Conservation (phyloP, 768 basidiomycete species). For the Tremella fuciformis region DNA sequence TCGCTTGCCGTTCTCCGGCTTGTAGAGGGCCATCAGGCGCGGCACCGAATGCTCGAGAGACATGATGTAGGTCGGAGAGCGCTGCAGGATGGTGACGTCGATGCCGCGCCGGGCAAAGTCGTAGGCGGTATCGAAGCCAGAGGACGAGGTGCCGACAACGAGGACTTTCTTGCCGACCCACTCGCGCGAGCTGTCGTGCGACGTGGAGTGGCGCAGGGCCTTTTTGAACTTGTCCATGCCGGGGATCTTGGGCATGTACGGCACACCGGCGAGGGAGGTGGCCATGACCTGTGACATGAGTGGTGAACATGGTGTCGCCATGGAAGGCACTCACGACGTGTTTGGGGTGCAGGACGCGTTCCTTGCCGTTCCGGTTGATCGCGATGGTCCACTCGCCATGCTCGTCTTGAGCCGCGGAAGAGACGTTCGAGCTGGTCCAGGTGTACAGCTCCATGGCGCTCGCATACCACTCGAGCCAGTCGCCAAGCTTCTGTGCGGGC, state of each 20-base stretch:
- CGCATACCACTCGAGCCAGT: constrained; percentile 46
- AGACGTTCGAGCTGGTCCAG: constrained; percentile 17
- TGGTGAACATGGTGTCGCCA: background rate
- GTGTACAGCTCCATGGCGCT: constrained; percentile 18
- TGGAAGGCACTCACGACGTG: constrained; percentile 13
- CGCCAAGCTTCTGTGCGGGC: constrained; percentile 44
- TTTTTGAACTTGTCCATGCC: constrained; percentile 62
- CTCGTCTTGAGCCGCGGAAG: constrained; percentile 7
- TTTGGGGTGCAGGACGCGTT: constrained; percentile 15
- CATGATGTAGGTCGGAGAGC: constrained; percentile 62
- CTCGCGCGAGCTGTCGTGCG: constrained; percentile 60
- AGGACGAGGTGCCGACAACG: constrained; percentile 65
- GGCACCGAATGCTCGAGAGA: constrained; percentile 55
- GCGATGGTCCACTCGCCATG: constrained; percentile 22
- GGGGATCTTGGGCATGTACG: constrained; percentile 8
- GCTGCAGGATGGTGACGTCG: constrained; percentile 57
- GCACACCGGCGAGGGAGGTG: constrained; percentile 19
- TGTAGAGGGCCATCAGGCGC: constrained; percentile 14
- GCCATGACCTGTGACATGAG: constrained; percentile 17
- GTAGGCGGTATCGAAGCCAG: constrained; percentile 57
- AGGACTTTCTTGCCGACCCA: constrained; percentile 69
- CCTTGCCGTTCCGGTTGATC: constrained; percentile 12
- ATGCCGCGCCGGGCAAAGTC: constrained; percentile 57
- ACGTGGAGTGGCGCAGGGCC: constrained; percentile 61
- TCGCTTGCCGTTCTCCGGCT: constrained; percentile 18